Base-by-base conservation (phyloP, 768 basidiomycete genomes). In the Rhizopogon roseolus region DNA sequence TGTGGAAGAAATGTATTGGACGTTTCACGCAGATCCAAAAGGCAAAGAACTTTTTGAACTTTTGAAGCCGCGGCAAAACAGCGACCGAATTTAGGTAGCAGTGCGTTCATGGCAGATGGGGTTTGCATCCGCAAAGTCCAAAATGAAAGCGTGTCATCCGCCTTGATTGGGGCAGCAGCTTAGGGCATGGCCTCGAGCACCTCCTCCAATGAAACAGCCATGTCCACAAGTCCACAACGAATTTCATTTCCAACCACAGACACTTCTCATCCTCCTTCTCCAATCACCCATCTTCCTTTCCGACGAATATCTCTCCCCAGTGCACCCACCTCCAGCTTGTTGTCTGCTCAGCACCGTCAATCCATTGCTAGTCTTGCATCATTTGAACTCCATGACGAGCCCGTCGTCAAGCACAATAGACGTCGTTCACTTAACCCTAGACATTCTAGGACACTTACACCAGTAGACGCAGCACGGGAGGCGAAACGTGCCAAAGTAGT, bases 281-380 rank as follows among this genome's bases (percentile, higher is more conserved):
- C 78, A 34, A 66, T 76, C 1, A 77, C 78, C 11, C 74, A 82
- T 68, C 73, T 83, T 29, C 82, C 84, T 10, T 85, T 85, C 61
- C 75, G 84, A 52, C 74, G 84, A 37, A 85, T 85, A 53, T 85
- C 82, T 38, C 67, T 87, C 49, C 76, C 82, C 51, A 73, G 79
- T 38, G 66, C 78, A 53, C 76, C 84, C 13, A 77, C 76, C 44
- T 76, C 84, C 17, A 78, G 76, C 44, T 59, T 77, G 8, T 64
- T 77, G 10, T 54, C 60, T 19, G 54, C 57, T 3, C 52, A 59
- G 6, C 74, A 86, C 57, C 72, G 88, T 37, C 78, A 84, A 41
- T 90, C 88, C 0, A 76, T 87, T 10, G 79, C 78, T 45, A 90
- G 88, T 65, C 74, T 89, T 16, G 76, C 82, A 5, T 90, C 91